A percentile compares a stretch with the other conserved stretches of the same genome.
phyloP scores from a whole-genome alignment of 169 alveolate species.

The Plasmodium billcollinsi region DNA sequence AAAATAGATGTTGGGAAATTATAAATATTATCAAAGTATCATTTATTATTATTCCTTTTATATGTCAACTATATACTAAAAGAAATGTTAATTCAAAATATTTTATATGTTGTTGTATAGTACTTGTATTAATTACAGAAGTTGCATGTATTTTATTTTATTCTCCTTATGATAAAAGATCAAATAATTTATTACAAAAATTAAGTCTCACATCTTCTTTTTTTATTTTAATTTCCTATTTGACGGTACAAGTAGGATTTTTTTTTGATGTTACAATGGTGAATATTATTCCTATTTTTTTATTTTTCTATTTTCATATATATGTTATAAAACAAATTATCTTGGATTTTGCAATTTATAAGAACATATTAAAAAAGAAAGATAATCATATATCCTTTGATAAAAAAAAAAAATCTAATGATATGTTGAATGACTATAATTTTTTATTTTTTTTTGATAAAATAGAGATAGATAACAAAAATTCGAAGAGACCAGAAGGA shows the following conservation, averaged over 20 bases:
- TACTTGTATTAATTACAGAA: constrained; percentile 42
- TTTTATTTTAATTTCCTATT: constrained; percentile 49
- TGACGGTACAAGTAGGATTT: constrained; percentile 34
- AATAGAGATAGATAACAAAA: background rate
- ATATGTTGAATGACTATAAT: constrained; percentile 20
- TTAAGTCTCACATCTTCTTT: constrained; percentile 34
- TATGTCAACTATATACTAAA: constrained; percentile 61
- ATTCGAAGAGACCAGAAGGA: background rate
- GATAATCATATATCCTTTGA: background rate
- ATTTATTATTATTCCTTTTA: constrained; percentile 29
- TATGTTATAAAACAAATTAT: constrained; percentile 45
- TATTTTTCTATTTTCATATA: constrained; percentile 50
- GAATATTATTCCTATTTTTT: constrained; percentile 34
- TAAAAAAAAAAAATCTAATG: constrained; percentile 17
- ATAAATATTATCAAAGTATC: constrained; percentile 33
- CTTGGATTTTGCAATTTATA: constrained; percentile 58
- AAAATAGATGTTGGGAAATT: constrained; percentile 75
- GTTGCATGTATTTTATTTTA: constrained; percentile 44
- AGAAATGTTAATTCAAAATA: constrained; percentile 34
- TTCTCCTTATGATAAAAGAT: constrained; percentile 76
- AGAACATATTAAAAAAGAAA: constrained; percentile 34
- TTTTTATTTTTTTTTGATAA: constrained; percentile 15
- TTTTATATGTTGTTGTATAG: constrained; percentile 63
- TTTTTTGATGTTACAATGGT: constrained; percentile 29
- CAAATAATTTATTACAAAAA: constrained; percentile 52